Evolutionary conservation across 2,329 filamentous ascomycete species (phyloP).

Genomic region (Trichoderma lentiforme): DNA sequence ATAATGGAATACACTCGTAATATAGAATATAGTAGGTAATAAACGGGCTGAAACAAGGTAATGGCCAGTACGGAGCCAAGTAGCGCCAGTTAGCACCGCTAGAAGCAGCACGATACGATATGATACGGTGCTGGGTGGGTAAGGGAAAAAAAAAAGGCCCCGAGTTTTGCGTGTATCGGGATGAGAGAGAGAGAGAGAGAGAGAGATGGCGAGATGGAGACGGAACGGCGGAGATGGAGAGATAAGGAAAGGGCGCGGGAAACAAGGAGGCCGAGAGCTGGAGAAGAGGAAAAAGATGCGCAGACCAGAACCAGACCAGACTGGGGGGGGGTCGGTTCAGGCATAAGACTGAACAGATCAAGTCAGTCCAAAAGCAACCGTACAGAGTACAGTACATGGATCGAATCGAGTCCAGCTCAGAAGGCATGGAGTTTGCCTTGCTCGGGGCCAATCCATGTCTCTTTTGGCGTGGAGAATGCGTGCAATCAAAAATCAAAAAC

Average conservation of each 20-base stretch:
- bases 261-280: neutral
- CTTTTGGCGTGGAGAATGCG: conserved; percentile 7
- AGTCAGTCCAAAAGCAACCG: neutral
- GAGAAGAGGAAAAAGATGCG: neutral
- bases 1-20: neutral
- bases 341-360: neutral
- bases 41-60: neutral
- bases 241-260: neutral
- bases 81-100: neutral
- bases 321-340: neutral
- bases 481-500: neutral
- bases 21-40: neutral
- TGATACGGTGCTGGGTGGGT: neutral
- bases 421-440: neutral
- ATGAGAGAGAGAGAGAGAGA: neutral
- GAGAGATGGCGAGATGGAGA: neutral
- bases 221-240: conserved; percentile 4
- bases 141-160: neutral
- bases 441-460: neutral
- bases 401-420: neutral
- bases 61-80: neutral
- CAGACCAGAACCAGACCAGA: neutral
- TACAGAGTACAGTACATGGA: neutral
- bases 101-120: neutral
- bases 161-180: neutral